Evolutionary conservation across 352 stramenopile species (phyloP).

Genomic region (Globisporangium polare): DNA sequence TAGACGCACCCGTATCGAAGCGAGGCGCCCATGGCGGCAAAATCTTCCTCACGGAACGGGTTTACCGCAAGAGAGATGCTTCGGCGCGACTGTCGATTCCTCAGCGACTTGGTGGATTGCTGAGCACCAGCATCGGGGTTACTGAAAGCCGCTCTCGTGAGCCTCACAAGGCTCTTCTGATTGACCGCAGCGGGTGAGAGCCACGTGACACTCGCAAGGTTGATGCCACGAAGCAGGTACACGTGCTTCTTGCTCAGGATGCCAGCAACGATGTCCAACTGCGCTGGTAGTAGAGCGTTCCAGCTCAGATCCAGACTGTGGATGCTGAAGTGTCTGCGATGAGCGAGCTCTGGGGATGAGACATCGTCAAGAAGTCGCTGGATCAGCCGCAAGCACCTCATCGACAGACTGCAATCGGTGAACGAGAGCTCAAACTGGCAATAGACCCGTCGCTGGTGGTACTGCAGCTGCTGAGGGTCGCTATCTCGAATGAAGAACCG

Average conservation of each 20-base stretch:
- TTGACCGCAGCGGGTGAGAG: neutral
- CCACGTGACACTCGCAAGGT: neutral
- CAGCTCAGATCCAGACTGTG: neutral
- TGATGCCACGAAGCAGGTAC: neutral
- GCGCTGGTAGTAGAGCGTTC: neutral
- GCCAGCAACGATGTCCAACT: neutral
- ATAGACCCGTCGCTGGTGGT: neutral
- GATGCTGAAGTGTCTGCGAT: neutral
- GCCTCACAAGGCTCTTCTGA: neutral
- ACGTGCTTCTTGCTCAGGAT: conserved; percentile 3
- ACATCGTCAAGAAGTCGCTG: neutral
- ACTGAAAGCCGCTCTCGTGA: neutral
- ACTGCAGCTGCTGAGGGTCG: neutral
- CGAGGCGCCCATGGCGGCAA: neutral
- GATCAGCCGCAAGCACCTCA: neutral
- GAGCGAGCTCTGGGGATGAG: neutral
- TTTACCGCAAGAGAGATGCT: neutral
- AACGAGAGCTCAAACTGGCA: neutral
- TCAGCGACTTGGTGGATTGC: neutral
- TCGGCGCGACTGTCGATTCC: neutral
- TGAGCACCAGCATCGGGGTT: neutral
- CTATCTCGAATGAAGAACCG: neutral
- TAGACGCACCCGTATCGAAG: conserved; percentile 2
- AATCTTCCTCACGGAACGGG: neutral
- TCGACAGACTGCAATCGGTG: neutral